Evolutionary conservation across 371 early-diverging fungal species (phyloP), one percentile per base, ranked within the genome.

Genomic region (Gilbertella persicaria): DNA sequence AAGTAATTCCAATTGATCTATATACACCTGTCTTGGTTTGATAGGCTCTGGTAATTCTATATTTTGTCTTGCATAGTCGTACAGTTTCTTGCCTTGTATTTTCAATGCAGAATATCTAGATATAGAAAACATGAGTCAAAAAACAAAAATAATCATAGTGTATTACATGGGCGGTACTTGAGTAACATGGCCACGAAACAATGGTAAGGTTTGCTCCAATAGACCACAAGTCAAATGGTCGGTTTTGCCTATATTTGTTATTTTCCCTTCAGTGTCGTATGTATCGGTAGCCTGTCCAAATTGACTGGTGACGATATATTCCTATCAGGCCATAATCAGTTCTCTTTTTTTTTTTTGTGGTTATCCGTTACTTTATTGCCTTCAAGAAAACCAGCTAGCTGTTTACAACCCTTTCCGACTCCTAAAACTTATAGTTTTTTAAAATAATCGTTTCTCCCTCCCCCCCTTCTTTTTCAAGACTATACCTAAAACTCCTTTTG

Each of bases 161-260:
- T 19, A 58, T 66, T 73, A 75, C 76, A 81, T 65, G 16, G 82
- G 82, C 28, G 82, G 82, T 4, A 55, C 37, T 55, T 81, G 82
- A 17, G 42, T 50, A 42, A 77, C 66, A 12, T 71, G 55, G 8
- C 71, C 73, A 42, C 64, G 65, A 44, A 75, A 81, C 16, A 43
- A 21, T 35, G 53, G 42, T 17, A 81, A 45, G 14, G 56, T 51
- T 28, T 62, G 48, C 19, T 55, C 38, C 1, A 81, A 9, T 3
- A 20, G n/a, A 8, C 54, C 45, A 37, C 38, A 33, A n/a, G 63
- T 65, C 17, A 75, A 36, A 53, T 66, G 62, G 17, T 69, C 60
- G 1, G 48, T 68, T 7, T 68, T 48, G 12, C 55, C 66, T 28
- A 37, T 47, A 29, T 66, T 48, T 6, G 60, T 64, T 7, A 73